These are phyloP conservation scores for Podospora tetraspora DNA, from an alignment of 495 filamentous ascomycete genomes.

Conservation along the genomic window DNA sequence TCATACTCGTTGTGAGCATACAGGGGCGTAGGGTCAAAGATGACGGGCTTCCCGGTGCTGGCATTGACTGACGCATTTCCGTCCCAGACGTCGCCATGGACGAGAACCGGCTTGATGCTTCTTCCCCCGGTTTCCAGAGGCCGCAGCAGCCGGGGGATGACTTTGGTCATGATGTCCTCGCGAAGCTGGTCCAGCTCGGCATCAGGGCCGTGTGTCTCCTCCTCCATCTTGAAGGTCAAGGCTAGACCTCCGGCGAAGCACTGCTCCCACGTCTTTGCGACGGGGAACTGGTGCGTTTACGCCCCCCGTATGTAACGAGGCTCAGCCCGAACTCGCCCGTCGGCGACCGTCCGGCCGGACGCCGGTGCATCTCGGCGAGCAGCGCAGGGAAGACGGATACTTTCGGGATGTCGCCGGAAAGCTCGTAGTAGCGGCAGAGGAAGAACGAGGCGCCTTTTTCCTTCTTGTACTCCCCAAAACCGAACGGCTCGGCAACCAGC, in stretches of 20 bases:
- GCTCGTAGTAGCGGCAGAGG: background rate
- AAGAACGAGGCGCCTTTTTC: background rate
- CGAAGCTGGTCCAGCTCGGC: background rate
- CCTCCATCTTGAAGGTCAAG: background rate
- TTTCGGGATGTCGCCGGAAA: background rate
- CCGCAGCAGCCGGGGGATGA: conserved; percentile 33
- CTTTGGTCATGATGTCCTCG: conserved; percentile 19
- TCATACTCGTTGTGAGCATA: conserved; percentile 50
- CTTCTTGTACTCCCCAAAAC: background rate
- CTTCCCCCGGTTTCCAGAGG: conserved; percentile 38
- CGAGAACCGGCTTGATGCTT: conserved; percentile 36
- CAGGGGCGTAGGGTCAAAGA: conserved; percentile 43
- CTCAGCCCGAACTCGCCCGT: background rate
- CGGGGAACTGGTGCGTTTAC: background rate
- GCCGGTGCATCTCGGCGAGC: background rate
- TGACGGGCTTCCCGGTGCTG: conserved; percentile 27
- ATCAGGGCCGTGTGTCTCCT: background rate
- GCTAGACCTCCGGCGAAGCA: background rate
- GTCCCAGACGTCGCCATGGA: conserved; percentile 46
- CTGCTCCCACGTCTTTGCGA: background rate
- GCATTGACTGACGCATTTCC: conserved; percentile 34
- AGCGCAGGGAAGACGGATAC: background rate
- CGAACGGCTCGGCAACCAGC: background rate
- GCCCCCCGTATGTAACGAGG: background rate
- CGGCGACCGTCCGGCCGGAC: background rate